These are phyloP conservation scores for Aspergillus brunneoviolaceus DNA, from an alignment of 2,329 filamentous ascomycete genomes.

Conservation along the genomic window DNA sequence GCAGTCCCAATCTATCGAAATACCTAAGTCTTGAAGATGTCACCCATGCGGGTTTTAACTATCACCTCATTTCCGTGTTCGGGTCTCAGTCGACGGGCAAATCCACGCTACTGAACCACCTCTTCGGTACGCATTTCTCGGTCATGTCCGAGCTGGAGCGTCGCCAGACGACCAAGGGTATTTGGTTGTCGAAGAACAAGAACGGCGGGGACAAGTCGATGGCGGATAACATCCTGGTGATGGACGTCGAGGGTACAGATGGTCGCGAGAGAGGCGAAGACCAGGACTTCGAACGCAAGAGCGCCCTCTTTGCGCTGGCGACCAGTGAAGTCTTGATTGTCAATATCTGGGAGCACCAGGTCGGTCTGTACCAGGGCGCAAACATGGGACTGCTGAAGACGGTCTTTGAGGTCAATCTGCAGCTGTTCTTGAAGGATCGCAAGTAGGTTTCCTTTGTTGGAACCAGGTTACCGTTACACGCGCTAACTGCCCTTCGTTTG, in stretches of 20 bases:
- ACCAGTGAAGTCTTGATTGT: conserved; percentile 97
- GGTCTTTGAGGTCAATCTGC: conserved; percentile 97
- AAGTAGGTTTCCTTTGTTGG: conserved; percentile 59
- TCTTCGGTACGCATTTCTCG: conserved; percentile 94
- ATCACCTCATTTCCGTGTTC: conserved; percentile 98
- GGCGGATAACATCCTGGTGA: conserved; percentile 97
- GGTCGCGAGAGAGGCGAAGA: conserved; percentile 95
- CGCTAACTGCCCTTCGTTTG: conserved; percentile 22
- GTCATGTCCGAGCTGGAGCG: conserved; percentile 96
- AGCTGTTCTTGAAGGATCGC: conserved; percentile 93
- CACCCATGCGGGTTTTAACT: conserved; percentile 92
- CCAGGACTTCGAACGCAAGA: conserved; percentile 98
- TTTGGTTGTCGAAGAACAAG: conserved; percentile 99
- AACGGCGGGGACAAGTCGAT: conserved; percentile 57
- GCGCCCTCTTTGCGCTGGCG: conserved; percentile 91
- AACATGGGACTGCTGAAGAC: conserved; percentile 99
- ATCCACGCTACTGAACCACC: conserved; percentile 91
- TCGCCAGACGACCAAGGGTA: conserved; percentile 96
- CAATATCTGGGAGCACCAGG: conserved; percentile 99
- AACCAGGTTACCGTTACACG: neutral
- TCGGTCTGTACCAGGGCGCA: conserved; percentile 94
- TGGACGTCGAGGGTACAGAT: conserved; percentile 98
- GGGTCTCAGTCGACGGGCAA: conserved; percentile 98
- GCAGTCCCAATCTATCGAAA: conserved; percentile 71
- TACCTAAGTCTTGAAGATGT: conserved; percentile 81